Base-by-base conservation (phyloP, 805 yeast species). In the Lachancea meyersii region DNA sequence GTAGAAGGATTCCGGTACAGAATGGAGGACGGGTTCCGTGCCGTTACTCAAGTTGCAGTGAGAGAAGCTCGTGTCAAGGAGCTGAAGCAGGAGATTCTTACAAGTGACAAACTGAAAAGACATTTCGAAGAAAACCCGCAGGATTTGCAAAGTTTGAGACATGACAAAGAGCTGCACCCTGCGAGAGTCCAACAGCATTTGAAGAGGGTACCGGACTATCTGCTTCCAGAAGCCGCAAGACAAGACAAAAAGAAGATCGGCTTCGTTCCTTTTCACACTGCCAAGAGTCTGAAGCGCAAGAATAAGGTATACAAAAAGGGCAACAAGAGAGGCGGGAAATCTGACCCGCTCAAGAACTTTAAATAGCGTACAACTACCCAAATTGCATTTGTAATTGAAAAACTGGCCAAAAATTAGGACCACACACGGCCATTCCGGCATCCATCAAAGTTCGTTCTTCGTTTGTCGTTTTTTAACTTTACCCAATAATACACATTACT, bases 61-160 rank as follows among this genome's bases (percentile, higher is more conserved):
- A 79, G 97, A 64, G 97, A 93, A 57, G 97, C 97, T 1, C 77
- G 97, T 57, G 75, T 88, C 44, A 84, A 79, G 61, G 98, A 93
- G 60, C 73, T 91, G 62, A 85, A 85, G 62, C 76, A 80, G 51
- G 97, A 93, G 64, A 71, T 93, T 61, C 69, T 93, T 48, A 78
- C 91, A 34, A 85, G 94, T 53, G 96, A 87, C 45, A 88, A 86
- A 60, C 75, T 93, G 60, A 87, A 88, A 65, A 76, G 96, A 58
- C 95, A 87, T 66, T 93, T 93, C 61, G 96, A 91, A 63, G 97
- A 93, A 59, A 93, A 93, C 60, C 98, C 98, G 6, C 94, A 86
- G 58, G 98, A 93, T 65, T 73, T 93, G 55, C 79, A 79, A 17
- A 79, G 84, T 41, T 75, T 93, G 60, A 82, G 96, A 60, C 98